phyloP scores from a whole-genome alignment of 2,329 filamentous ascomycete species.

The Sarocladium brachiariae region DNA sequence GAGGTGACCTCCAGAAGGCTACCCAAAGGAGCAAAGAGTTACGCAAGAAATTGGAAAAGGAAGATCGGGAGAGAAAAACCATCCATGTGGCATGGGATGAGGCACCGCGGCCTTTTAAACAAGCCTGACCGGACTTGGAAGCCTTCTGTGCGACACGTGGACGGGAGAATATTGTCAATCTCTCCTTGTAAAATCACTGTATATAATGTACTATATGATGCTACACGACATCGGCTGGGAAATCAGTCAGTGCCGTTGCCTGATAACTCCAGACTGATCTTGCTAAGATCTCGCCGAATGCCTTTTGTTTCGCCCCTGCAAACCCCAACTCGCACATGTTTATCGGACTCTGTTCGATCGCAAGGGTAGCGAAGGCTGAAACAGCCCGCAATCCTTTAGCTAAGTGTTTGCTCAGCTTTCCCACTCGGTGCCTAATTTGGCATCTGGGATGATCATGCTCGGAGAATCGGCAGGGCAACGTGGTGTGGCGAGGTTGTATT shows the following conservation, averaged over 20 bases:
- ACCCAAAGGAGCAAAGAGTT: constrained; percentile 51
- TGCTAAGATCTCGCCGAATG: too few relatives aligned
- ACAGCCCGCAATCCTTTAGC: too few relatives aligned
- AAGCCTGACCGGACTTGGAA: background rate
- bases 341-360: background rate
- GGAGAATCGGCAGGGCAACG: background rate
- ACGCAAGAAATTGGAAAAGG: constrained; percentile 46
- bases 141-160: background rate
- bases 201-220: background rate
- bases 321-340: too few relatives aligned
- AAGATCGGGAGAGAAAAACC: constrained; percentile 37
- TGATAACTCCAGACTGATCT: too few relatives aligned
- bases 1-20: constrained; percentile 27
- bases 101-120: constrained; percentile 18
- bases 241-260: too few relatives aligned
- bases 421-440: background rate
- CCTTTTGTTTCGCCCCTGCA: too few relatives aligned
- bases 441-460: background rate
- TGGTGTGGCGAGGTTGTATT: background rate
- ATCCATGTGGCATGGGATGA: constrained; percentile 40
- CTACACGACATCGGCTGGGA: background rate
- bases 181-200: background rate
- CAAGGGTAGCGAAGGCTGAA: too few relatives aligned
- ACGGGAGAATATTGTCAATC: background rate
- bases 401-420: too few relatives aligned